Evolutionary conservation across 2,329 filamentous ascomycete species (phyloP), one percentile per base, ranked within the genome.

Genomic region (Xylariaceae sp.): DNA sequence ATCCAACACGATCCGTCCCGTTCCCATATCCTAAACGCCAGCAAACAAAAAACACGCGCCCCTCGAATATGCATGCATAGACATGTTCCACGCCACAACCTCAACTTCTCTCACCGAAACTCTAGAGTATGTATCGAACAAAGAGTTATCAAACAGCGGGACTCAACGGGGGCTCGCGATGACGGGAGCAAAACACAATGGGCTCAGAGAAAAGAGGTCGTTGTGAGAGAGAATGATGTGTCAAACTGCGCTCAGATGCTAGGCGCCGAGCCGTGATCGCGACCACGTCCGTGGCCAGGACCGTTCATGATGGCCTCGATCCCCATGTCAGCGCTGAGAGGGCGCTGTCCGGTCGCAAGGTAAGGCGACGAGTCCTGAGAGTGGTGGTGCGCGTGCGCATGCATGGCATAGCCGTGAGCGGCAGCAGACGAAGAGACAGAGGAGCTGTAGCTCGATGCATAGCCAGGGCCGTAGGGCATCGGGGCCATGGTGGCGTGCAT

Each of bases 291-390:
- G 56, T 69, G 66, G 17, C 68, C 66, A 11, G 78, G 75, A 23
- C 80, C 76, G 71, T 85, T 83, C 65, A 86, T 82, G 60, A 86
- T 80, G 54, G 80, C 75, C 55, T 80, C 80, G 66, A 87, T 85
- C 23, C 81, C 82, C 82, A 86, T 85, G 66, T 85, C 83, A 53
- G 80, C 79, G 63, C 80, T 82, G 4, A 82, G 76, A 57, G 84
- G 74, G 48, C 82, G 73, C 64, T 78, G 76, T 7, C 74, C 73
- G 63, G 76, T 74, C 53, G 70, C 73, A 72, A 81, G 69, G 59
- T 82, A 82, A 2, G 79, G 78, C 59, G 79, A 80, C 34, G 72
- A 73, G 9, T 74, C 74, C 63, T 76, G 74, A 55, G 71, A 64
- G 64, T 73, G 70, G 56, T 70, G 68, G 17, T 69, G 69, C 23